Base-by-base conservation (phyloP, 2,329 filamentous ascomycete genomes). In the Penicillium sp. region DNA sequence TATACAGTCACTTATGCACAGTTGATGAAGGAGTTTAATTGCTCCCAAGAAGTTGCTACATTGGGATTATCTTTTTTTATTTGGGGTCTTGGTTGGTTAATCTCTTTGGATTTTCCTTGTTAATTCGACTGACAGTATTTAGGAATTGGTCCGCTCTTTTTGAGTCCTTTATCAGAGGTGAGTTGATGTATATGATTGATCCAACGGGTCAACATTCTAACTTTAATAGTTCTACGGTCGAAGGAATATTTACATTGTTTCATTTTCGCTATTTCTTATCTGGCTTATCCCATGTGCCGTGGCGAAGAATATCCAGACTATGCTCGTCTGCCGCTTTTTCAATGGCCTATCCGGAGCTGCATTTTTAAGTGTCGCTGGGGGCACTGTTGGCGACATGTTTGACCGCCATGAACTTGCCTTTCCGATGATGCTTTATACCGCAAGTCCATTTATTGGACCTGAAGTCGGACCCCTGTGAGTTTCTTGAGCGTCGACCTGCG, bases 1-100 rank as follows among this genome's bases (percentile, higher is more conserved):
- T 96, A 97, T 72, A 93, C 91, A 0, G 84, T 84, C 10, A 94
- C 89, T 0, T 97, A 96, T 69, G 68, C 65, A 15, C 88, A 94
- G 70, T 84, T 96, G 72, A 84, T 87, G 56, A 74, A 78, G 21
- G 89, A 95, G 52, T 95, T 96, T 62, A 75, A 83, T 58, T 82
- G 83, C 62, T 88, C 88, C 0, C 81, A 83, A 49, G 78, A 90
- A 43, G 81, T 95, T 20, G 90, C 88, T 10, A 91, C 90, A 3
- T 71, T 96, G 8, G 93, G 92, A 0, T 76, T 97, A 45, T 91
- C 89, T 0, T 80, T 88, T 1, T 97, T 92, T 66, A 91, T 96
- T 42, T 80, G 91, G 48, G 92, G 92, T 15, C 83, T 90, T 81
- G 83, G 70, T 73, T 46, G 17, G 69, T 67, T n/a, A n/a, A 10